A percentile compares a stretch with the other conserved stretches of the same genome.
Conservation (phyloP, 1,284 basidiomycete species). For the Sporisorium exsertum region DNA sequence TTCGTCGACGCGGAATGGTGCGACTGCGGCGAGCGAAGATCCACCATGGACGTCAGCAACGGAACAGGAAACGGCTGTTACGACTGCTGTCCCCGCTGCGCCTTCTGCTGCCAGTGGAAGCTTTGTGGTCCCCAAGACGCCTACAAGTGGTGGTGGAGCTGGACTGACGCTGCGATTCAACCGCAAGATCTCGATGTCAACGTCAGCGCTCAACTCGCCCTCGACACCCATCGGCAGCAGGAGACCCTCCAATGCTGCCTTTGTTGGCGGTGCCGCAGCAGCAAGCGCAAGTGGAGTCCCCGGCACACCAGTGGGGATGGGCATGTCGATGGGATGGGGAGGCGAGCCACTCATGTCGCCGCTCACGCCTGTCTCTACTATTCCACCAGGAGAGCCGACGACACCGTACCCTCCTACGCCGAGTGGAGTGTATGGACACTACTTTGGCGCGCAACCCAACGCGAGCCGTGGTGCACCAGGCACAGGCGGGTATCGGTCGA, state of each 20-base stretch:
- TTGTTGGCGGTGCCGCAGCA: not conserved
- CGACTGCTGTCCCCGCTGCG: not conserved
- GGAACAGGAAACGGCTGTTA: conserved; percentile 1
- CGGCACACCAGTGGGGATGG: conserved; percentile 22
- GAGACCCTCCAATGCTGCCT: conserved; percentile 7
- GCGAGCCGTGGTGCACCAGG: conserved; percentile 3
- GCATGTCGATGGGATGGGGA: conserved; percentile 38
- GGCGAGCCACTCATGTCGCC: conserved; percentile 46
- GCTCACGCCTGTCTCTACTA: conserved; percentile 27
- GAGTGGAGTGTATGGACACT: conserved; percentile 32
- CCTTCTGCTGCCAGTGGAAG: conserved; percentile 8
- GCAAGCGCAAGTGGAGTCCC: conserved; percentile 6
- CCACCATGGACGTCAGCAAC: not conserved
- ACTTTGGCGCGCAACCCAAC: conserved; percentile 29
- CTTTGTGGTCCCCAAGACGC: conserved; percentile 34
- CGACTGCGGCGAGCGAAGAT: not conserved
- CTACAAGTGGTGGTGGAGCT: conserved; percentile 19
- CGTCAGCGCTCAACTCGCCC: conserved; percentile 19
- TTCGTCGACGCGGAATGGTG: conserved; percentile 13
- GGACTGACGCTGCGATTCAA: conserved; percentile 43
- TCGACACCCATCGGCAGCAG: conserved; percentile 30
- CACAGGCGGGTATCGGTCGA: conserved; percentile 23
- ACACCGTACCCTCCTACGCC: conserved; percentile 42
- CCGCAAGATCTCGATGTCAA: conserved; percentile 30
- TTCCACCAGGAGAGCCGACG: not conserved